phyloP scores from a whole-genome alignment of 164 flowering plant species.

The Tinospora cordifolia region DNA sequence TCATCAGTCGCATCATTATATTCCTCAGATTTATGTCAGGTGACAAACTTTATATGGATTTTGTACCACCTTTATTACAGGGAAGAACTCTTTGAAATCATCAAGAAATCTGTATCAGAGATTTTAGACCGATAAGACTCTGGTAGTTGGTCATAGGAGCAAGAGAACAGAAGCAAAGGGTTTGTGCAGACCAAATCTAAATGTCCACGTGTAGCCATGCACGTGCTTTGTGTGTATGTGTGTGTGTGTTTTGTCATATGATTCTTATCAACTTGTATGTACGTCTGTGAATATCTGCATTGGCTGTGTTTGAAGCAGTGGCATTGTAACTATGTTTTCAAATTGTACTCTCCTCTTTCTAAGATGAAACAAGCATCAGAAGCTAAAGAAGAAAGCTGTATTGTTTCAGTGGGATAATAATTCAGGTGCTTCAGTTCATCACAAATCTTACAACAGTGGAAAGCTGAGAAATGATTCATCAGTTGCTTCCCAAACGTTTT shows the following conservation, averaged over 20 bases:
- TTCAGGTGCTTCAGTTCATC: too few species aligned
- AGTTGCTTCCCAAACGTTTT: too few species aligned
- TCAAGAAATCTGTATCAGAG: conserved; percentile 51
- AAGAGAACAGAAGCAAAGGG: not conserved
- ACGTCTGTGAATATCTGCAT: not conserved
- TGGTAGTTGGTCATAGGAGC: not conserved
- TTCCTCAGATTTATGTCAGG: not conserved
- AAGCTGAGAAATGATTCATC: too few species aligned
- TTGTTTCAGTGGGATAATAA: too few species aligned
- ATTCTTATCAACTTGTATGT: not conserved
- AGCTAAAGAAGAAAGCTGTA: too few species aligned
- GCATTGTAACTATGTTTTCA: not conserved
- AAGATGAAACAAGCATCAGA: too few species aligned
- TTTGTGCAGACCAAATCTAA: not conserved
- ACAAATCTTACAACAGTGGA: too few species aligned
- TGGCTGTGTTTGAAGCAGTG: not conserved
- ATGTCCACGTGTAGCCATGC: conserved; percentile 6
- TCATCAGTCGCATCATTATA: not conserved
- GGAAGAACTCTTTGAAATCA: conserved; percentile 50
- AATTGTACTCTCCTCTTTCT: too few species aligned
- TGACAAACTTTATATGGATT: not conserved
- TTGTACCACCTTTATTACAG: conserved; percentile 30
- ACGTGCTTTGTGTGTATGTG: not conserved
- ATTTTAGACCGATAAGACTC: conserved; percentile 53
- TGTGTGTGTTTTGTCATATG: not conserved